Conservation (phyloP, 1,284 basidiomycete species). For the Papiliotrema fonsecae region DNA sequence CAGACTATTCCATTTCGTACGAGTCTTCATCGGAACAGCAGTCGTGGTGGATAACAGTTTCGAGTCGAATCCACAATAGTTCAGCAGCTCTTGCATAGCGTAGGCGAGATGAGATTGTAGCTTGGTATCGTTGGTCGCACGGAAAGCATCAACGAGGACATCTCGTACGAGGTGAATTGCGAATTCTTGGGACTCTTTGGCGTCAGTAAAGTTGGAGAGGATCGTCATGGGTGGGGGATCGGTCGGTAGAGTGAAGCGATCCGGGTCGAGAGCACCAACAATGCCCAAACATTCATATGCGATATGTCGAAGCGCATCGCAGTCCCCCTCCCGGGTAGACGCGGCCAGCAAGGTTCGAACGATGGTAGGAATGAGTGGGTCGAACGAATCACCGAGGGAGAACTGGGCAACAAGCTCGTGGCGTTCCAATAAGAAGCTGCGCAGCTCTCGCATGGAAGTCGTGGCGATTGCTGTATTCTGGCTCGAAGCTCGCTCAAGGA, state of each 20-base stretch:
- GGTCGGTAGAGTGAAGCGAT: constrained; percentile 58
- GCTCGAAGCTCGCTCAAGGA: constrained; percentile 69
- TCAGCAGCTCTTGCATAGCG: constrained; percentile 87
- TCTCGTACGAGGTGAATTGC: constrained; percentile 80
- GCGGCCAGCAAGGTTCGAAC: constrained; percentile 66
- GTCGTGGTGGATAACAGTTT: constrained; percentile 37
- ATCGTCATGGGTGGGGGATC: constrained; percentile 67
- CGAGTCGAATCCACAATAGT: constrained; percentile 79
- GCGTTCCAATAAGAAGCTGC: constrained; percentile 57
- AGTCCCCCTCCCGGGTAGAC: constrained; percentile 67
- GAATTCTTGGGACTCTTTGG: constrained; percentile 73
- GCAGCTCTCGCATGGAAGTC: constrained; percentile 74
- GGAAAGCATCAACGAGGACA: constrained; percentile 85
- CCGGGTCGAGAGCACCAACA: constrained; percentile 94
- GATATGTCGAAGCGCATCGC: constrained; percentile 60
- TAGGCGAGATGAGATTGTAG: constrained; percentile 88
- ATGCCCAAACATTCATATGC: constrained; percentile 89
- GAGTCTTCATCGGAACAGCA: constrained; percentile 62
- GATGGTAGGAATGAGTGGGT: constrained; percentile 67
- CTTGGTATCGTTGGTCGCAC: constrained; percentile 86
- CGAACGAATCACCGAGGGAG: constrained; percentile 79
- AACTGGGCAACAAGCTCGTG: constrained; percentile 59
- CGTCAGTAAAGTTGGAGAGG: constrained; percentile 75
- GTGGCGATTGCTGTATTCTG: constrained; percentile 78
- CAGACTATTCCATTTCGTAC: constrained; percentile 66